phyloP scores from a whole-genome alignment of 1,139 yeast species.

The Debaryomyces robertsiae region DNA sequence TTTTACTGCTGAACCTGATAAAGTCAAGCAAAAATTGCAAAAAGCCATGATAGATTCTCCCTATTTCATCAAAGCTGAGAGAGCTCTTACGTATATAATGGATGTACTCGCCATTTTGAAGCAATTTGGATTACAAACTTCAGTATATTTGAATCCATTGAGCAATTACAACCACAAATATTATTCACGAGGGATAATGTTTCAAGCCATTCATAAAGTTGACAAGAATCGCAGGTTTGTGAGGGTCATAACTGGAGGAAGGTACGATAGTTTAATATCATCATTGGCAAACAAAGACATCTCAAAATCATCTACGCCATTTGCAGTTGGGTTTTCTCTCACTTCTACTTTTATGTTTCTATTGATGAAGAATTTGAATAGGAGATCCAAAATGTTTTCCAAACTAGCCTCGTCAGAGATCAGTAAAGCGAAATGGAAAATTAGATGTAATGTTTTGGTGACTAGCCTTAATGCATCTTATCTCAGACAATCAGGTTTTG shows the following conservation, averaged over 20 bases:
- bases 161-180: conserved; percentile 80
- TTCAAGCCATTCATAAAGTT: conserved; percentile 71
- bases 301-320: conserved; percentile 33
- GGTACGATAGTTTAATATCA: conserved; percentile 75
- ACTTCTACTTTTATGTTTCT: conserved; percentile 45
- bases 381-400: conserved; percentile 27
- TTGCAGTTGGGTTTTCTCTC: conserved; percentile 84
- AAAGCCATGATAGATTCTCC: conserved; percentile 80
- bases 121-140: conserved; percentile 50
- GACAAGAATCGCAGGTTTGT: conserved; percentile 44
- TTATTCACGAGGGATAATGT: conserved; percentile 82
- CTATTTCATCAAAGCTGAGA: conserved; percentile 59
- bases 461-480: conserved; percentile 61
- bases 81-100: conserved; percentile 59
- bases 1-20: conserved; percentile 66
- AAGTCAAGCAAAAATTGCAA: conserved; percentile 61
- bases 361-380: conserved; percentile 37
- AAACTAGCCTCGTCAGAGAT: conserved; percentile 43
- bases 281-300: conserved; percentile 53
- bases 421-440: conserved; percentile 31
- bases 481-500: conserved; percentile 61
- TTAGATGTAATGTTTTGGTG: conserved; percentile 78
- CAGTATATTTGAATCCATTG: conserved; percentile 61
- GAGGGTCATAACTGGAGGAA: conserved; percentile 86
- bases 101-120: conserved; percentile 58